Evolutionary conservation across 148 eudicot genomes (phyloP).

Genomic region (Silene uniflora): DNA sequence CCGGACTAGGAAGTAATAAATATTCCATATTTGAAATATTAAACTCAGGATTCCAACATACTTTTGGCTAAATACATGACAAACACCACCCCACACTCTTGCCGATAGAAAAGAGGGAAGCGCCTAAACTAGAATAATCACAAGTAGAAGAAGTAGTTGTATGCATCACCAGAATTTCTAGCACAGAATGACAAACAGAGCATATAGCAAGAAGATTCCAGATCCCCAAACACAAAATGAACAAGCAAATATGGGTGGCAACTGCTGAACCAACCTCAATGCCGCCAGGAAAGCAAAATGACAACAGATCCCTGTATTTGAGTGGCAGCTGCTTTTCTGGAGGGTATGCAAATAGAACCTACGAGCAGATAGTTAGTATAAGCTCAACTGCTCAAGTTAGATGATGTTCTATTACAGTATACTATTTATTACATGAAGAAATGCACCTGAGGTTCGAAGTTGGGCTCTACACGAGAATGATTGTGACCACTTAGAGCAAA

Average conservation of each 20-base stretch:
- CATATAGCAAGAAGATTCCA: not conserved
- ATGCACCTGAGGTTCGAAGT: conserved; percentile 88
- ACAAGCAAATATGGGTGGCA: not conserved
- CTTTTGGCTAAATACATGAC: not conserved
- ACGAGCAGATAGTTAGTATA: conserved; percentile 26
- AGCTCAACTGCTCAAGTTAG: conserved; percentile 14
- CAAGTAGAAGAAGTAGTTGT: not conserved
- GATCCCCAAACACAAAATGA: not conserved
- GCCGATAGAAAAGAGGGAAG: not conserved
- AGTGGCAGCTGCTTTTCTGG: conserved; percentile 87
- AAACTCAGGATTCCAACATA: not conserved
- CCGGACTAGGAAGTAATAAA: too few species aligned
- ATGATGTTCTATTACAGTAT: conserved; percentile 3
- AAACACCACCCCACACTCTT: not conserved
- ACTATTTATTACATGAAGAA: conserved; percentile 7
- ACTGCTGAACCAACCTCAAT: conserved; percentile 58
- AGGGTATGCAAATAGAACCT: conserved; percentile 96
- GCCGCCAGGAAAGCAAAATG: conserved; percentile 97
- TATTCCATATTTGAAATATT: not conserved
- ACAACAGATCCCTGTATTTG: conserved; percentile 81
- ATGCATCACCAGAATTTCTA: not conserved
- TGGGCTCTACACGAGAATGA: conserved; percentile 71
- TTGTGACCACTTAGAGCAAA: conserved; percentile 63
- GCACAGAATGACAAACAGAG: not conserved
- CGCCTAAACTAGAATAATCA: not conserved